phyloP scores from a whole-genome alignment of 2,329 filamentous ascomycete species.

The Rhynchosporium secalis region DNA sequence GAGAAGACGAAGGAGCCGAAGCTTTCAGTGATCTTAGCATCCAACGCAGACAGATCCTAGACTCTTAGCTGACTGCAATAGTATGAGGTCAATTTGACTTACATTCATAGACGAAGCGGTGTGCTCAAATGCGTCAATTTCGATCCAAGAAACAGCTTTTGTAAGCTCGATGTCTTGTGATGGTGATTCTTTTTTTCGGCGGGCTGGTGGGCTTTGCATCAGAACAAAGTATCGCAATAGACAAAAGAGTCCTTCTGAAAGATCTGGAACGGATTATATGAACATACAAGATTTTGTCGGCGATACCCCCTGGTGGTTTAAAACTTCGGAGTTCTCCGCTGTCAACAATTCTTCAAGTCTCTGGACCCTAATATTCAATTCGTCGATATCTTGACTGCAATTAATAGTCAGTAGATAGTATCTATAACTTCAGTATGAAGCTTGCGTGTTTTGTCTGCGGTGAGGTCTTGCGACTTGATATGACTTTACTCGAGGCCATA shows the following conservation, averaged over 20 bases:
- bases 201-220: neutral
- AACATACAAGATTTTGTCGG: neutral
- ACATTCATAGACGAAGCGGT: constrained; percentile 15
- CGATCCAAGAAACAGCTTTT: constrained; percentile 23
- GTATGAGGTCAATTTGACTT: neutral
- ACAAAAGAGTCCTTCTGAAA: too few relatives aligned
- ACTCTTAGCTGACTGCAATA: neutral
- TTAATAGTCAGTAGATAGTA: neutral
- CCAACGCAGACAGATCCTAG: constrained; percentile 7
- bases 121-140: constrained; percentile 30
- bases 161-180: constrained; percentile 20
- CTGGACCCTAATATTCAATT: constrained; percentile 25
- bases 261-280: neutral
- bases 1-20: constrained; percentile 26
- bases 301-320: neutral
- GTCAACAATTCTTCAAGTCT: constrained; percentile 28
- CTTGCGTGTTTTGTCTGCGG: too few relatives aligned
- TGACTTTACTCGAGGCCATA: too few relatives aligned
- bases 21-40: constrained; percentile 19
- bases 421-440: too few relatives aligned
- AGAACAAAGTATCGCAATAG: neutral
- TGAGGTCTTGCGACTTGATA: too few relatives aligned
- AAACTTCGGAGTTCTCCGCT: neutral
- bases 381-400: constrained; percentile 23
- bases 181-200: constrained; percentile 2